Conservation (phyloP, 2,329 filamentous ascomycete genomes). For the Bimuria novae-zelandiae region DNA sequence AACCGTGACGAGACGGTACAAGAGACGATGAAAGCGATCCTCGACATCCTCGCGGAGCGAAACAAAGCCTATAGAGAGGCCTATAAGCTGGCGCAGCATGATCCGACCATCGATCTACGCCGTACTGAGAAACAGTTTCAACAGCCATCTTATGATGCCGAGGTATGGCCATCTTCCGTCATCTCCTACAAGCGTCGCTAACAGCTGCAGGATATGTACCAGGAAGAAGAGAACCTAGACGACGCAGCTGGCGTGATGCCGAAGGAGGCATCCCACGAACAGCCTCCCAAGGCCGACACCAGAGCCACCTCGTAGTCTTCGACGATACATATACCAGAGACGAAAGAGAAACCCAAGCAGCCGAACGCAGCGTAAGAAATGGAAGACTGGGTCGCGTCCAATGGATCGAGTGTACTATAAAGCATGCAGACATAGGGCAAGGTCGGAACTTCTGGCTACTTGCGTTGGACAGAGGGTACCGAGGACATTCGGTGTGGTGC, state of each 20-base stretch:
- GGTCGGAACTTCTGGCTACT: neutral
- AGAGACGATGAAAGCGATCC: conserved; percentile 79
- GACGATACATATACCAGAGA: conserved; percentile 10
- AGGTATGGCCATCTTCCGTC: conserved; percentile 14
- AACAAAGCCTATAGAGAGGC: conserved; percentile 88
- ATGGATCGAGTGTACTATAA: neutral
- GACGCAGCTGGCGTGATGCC: conserved; percentile 10
- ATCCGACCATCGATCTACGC: conserved; percentile 48
- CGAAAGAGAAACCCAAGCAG: conserved; percentile 19
- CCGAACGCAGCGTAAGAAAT: conserved; percentile 15
- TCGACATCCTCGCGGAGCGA: conserved; percentile 82
- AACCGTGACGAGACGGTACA: conserved; percentile 70
- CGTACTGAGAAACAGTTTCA: conserved; percentile 32
- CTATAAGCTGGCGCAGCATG: conserved; percentile 61
- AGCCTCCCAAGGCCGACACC: conserved; percentile 1
- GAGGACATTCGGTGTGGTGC: neutral
- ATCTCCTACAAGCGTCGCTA: neutral
- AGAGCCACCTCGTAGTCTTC: conserved; percentile 10
- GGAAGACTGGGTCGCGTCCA: no score
- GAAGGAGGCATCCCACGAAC: conserved; percentile 3
- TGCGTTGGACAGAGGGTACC: no score
- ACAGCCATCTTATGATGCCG: conserved; percentile 23
- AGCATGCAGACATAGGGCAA: neutral
- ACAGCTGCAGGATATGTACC: conserved; percentile 6
- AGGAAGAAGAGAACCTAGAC: conserved; percentile 5